Base-by-base conservation (phyloP, 1,284 basidiomycete species). In the Wallemia hederae region DNA sequence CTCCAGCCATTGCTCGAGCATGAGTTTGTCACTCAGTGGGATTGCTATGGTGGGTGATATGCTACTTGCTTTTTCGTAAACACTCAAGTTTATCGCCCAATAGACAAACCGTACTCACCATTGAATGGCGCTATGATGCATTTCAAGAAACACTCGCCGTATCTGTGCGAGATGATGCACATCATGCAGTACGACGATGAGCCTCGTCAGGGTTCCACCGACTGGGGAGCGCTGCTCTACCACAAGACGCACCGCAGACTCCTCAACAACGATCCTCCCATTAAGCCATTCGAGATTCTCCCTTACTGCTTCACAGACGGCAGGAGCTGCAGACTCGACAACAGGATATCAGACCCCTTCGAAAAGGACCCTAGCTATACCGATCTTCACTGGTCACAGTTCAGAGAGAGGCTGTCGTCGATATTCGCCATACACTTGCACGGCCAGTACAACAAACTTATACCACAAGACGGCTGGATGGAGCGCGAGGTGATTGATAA, bases 101-200 rank as follows among this genome's bases (percentile, higher is more conserved):
- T 68, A 86, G 85, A 87, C 72, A 91, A 92, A 74, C 73, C 78
- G 22, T 90, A 91, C 69, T 78, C 80, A 60, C 78, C 85, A 1
- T 78, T 92, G 62, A 94, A 96, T 67, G 90, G 89, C 61, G 88
- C 89, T 1, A 74, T 92, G 27, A 89, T 94, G 84, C 84, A 85
- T 69, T 96, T 96, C 73, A 76, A 76, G 62, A 75, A 78, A 68
- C 79, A 82, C 69, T 92, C 88, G 7, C 86, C 89, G 0, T 94
- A 92, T 72, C 80, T 94, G 27, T 94, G 90, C 73, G 87, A 92
- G 72, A 85, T 87, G 17, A 89, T 94, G 73, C 80, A 90, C 69
- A 76, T 90, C 67, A 91, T 96, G 80, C 74, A 77, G 0, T 78
- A 77, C 24, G 81, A 81, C 1, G 73, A 79, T 0, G 76, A 82